Conservation (phyloP, 2,329 filamentous ascomycete species). For the Alternaria postmessia region DNA sequence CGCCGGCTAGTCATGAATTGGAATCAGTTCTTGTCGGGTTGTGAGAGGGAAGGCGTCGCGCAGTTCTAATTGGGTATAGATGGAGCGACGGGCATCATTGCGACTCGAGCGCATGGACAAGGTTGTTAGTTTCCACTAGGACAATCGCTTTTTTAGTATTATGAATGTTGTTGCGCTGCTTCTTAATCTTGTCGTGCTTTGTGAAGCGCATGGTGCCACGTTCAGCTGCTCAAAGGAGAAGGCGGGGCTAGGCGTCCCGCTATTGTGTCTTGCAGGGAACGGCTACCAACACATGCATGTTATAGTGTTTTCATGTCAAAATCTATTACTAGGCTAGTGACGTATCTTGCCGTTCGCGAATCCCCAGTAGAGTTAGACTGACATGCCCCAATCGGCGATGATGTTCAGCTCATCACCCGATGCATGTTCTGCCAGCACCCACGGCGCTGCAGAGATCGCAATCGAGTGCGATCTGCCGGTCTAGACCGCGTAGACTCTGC, state of each 20-base stretch:
- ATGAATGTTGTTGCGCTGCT: not conserved
- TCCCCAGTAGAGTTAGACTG: not conserved
- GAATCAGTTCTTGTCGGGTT: conserved; percentile 19
- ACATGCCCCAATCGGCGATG: conserved; percentile 14
- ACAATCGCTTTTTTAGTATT: not conserved
- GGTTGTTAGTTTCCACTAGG: not conserved
- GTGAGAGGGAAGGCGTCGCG: conserved; percentile 34
- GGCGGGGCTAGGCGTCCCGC: not conserved
- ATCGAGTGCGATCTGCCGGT: conserved; percentile 13
- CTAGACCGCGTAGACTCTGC: conserved; percentile 13
- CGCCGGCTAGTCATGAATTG: conserved; percentile 23
- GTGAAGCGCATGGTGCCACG: not conserved
- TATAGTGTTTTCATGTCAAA: not conserved
- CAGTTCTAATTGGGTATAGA: conserved; percentile 12
- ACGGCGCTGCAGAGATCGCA: conserved; percentile 6
- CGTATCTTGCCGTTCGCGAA: not conserved
- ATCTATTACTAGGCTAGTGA: not conserved
- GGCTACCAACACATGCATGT: not conserved
- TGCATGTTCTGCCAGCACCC: conserved; percentile 9
- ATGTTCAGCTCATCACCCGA: conserved; percentile 4
- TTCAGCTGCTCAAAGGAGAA: not conserved
- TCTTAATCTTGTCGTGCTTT: not conserved
- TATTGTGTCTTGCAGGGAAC: not conserved
- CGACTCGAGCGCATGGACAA: not conserved
- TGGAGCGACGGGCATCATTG: not conserved